phyloP scores from a whole-genome alignment of 352 stramenopile genomes.

The Globisporangium spinosum region DNA sequence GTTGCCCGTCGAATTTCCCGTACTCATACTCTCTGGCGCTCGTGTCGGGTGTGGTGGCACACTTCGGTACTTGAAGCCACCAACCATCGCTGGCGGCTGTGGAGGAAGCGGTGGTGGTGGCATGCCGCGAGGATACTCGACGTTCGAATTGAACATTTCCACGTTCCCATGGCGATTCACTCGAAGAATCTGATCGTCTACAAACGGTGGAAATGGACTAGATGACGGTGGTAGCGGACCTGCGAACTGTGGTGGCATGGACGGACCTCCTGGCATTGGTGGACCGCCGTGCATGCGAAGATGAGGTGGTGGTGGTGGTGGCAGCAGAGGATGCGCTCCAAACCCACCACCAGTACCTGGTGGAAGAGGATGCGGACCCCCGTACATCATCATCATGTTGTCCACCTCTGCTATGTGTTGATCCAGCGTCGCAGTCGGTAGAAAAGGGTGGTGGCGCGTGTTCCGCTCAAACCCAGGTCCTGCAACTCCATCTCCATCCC shows the following conservation, averaged over 20 bases:
- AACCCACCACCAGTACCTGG: background rate
- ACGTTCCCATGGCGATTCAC: conserved; percentile 64
- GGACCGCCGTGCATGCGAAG: conserved; percentile 1
- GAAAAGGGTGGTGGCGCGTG: conserved; percentile 29
- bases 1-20: background rate
- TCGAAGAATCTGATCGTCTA: conserved; percentile 64
- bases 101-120: conserved; percentile 14
- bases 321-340: conserved; percentile 1
- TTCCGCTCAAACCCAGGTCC: conserved; percentile 32
- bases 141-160: conserved; percentile 40
- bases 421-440: background rate
- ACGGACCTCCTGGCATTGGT: conserved; percentile 1
- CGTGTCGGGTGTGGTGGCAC: conserved; percentile 21
- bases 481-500: background rate
- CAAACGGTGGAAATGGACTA: conserved; percentile 22
- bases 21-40: conserved; percentile 15
- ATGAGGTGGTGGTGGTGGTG: conserved; percentile 10
- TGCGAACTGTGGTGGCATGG: conserved; percentile 2
- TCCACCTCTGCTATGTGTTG: conserved; percentile 4
- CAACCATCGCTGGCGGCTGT: conserved; percentile 15
- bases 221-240: too few species aligned
- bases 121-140: conserved; percentile 2
- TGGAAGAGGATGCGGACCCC: conserved; percentile 8
- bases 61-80: conserved; percentile 45
- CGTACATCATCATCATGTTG: conserved; percentile 9